These are phyloP conservation scores for Mycena amicta DNA, from an alignment of 768 basidiomycete genomes.

Conservation along the genomic window DNA sequence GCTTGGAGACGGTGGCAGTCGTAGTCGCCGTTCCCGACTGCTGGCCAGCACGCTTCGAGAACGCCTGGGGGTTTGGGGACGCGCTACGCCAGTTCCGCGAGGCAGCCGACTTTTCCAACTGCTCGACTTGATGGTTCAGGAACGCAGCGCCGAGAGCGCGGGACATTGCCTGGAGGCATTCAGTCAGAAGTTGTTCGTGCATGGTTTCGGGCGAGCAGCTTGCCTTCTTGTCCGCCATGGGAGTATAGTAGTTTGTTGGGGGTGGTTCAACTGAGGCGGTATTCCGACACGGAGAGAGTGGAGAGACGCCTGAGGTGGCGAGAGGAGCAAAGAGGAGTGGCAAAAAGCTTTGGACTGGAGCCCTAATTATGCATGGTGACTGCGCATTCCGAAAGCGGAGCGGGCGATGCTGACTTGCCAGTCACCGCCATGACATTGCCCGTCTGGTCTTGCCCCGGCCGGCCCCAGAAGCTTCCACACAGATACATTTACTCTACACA, in stretches of 20 bases:
- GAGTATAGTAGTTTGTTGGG: not conserved
- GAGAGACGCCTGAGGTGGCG: not conserved
- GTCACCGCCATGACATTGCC: not conserved
- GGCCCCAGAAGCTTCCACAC: not conserved
- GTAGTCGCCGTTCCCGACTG: slow-evolving; percentile 31
- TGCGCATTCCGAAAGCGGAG: slow-evolving; percentile 6
- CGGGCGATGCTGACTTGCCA: too few relatives aligned
- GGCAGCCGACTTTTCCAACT: slow-evolving; percentile 74
- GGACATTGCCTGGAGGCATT: slow-evolving; percentile 66
- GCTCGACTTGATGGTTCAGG: slow-evolving; percentile 84
- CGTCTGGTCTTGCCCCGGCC: not conserved
- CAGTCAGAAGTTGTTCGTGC: not conserved
- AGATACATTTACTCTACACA: too few relatives aligned
- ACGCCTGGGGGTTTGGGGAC: not conserved
- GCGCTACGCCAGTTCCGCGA: slow-evolving; percentile 66
- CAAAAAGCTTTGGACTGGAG: too few relatives aligned
- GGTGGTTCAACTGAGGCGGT: too few relatives aligned
- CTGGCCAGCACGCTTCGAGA: slow-evolving; percentile 34
- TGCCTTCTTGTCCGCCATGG: slow-evolving; percentile 39
- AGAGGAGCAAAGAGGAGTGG: too few relatives aligned
- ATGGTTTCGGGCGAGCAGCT: not conserved
- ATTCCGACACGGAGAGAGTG: too few relatives aligned
- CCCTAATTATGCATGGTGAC: slow-evolving; percentile 8
- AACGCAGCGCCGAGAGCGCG: slow-evolving; percentile 86
- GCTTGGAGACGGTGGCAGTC: slow-evolving; percentile 1